A percentile compares a stretch with the other conserved stretches of the same genome.
phyloP scores from a whole-genome alignment of 805 yeast genomes.

The Candida montana region DNA sequence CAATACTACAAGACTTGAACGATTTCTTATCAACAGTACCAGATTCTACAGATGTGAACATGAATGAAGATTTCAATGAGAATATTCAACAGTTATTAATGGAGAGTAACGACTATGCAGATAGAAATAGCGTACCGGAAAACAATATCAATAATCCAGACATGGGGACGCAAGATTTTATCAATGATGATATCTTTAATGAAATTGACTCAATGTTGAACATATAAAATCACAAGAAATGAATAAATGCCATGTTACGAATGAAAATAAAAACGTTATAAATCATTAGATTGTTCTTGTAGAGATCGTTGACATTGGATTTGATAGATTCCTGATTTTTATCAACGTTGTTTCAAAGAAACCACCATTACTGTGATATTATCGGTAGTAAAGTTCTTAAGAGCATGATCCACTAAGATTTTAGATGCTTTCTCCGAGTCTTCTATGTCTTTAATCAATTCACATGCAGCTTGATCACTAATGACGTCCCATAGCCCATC shows the following conservation, averaged over 20 bases:
- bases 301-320: too few species aligned
- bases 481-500: conserved; percentile 98
- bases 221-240: conserved; percentile 5
- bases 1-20: conserved; percentile 24
- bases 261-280: neutral
- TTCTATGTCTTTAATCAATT: conserved; percentile 47
- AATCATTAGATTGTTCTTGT: neutral
- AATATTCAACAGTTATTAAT: conserved; percentile 21
- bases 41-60: conserved; percentile 27
- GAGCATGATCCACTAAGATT: conserved; percentile 63
- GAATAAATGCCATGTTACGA: neutral
- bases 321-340: too few species aligned
- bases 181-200: conserved; percentile 20
- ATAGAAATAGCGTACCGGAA: conserved; percentile 3
- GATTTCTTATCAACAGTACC: conserved; percentile 25
- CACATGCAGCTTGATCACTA: conserved; percentile 78
- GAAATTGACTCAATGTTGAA: conserved; percentile 24
- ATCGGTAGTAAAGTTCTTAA: conserved; percentile 78
- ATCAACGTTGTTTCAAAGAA: conserved; percentile 18
- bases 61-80: conserved; percentile 21
- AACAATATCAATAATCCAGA: neutral
- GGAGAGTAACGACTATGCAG: conserved; percentile 13
- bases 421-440: conserved; percentile 67
- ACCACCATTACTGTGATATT: conserved; percentile 93
- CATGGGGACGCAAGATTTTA: conserved; percentile 6